Percentiles rank a stretch among this genome's conserved stretches.
Evolutionary conservation across 208 protist species (phyloP).

Genomic region (Wallacemonas sp.): DNA sequence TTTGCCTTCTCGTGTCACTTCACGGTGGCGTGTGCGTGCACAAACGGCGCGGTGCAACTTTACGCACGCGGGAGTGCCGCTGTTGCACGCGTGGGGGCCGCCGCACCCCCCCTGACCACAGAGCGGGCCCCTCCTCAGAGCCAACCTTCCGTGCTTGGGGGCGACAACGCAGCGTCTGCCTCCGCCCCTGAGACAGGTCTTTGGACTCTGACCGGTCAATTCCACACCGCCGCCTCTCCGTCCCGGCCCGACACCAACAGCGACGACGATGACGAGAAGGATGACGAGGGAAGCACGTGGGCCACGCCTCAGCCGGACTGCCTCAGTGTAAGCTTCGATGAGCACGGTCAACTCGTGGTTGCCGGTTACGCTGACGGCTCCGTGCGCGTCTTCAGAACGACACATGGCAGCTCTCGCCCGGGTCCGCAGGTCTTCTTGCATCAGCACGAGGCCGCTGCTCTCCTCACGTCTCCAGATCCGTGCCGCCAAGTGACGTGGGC

Average conservation of each 20-base stretch:
- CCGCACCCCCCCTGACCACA: no score
- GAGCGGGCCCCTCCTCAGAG: constrained; percentile 8
- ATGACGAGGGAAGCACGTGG: not conserved
- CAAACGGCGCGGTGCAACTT: constrained; percentile 45
- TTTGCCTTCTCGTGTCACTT: constrained; percentile 70
- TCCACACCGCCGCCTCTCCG: no score
- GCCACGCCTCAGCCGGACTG: constrained; percentile 20
- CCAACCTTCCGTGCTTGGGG: not conserved
- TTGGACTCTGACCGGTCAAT: no score
- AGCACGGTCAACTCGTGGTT: constrained; percentile 63
- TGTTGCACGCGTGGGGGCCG: no score
- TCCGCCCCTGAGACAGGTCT: not conserved
- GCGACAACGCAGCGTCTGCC: not conserved
- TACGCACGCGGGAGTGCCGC: no score
- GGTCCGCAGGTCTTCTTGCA: constrained; percentile 26
- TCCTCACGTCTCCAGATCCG: not conserved
- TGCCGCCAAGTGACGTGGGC: constrained; percentile 71
- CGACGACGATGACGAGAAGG: not conserved
- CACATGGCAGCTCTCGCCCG: constrained; percentile 34
- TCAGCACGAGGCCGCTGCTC: not conserved
- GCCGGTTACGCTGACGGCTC: constrained; percentile 47
- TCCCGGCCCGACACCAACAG: not conserved
- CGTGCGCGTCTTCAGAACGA: constrained; percentile 53
- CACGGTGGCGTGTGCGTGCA: constrained; percentile 69
- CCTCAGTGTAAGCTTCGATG: constrained; percentile 62